Conservation (phyloP, 2,329 filamentous ascomycete genomes). For the Macrophomina tecta region DNA sequence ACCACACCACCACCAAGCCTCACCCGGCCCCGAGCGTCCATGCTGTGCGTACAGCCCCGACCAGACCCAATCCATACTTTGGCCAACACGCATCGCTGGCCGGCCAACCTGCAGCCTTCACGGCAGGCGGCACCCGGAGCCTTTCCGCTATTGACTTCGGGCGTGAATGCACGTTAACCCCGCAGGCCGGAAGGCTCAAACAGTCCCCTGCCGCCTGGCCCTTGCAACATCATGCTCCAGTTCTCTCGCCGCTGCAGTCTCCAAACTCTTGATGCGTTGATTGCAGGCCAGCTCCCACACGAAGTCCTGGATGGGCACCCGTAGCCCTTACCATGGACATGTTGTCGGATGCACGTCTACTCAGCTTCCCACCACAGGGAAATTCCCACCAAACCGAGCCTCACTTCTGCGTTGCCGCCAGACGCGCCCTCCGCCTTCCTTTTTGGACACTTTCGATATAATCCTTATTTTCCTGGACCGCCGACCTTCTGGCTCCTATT, state of each 20-base stretch:
- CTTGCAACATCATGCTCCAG: not conserved
- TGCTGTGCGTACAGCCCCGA: not conserved
- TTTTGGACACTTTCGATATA: not conserved
- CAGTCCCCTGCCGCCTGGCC: not conserved
- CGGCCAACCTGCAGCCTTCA: not conserved
- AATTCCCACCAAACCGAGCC: not conserved
- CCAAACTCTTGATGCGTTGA: not conserved
- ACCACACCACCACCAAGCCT: not conserved
- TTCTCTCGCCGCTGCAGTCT: constrained; percentile 1
- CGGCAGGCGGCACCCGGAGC: not conserved
- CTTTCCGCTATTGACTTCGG: not conserved
- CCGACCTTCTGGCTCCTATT: too few relatives aligned
- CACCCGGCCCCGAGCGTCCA: not conserved
- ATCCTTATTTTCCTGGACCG: not conserved
- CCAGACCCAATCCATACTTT: not conserved
- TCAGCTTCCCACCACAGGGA: not conserved
- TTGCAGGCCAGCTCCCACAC: not conserved
- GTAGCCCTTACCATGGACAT: not conserved
- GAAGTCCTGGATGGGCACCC: not conserved
- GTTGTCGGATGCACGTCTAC: not conserved
- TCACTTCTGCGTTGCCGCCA: not conserved
- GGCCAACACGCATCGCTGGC: not conserved
- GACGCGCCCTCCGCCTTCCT: not conserved
- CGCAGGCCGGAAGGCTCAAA: not conserved
- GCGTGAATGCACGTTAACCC: not conserved